Conservation (phyloP, 2,329 filamentous ascomycete genomes). For the Aspergillus versicolor region DNA sequence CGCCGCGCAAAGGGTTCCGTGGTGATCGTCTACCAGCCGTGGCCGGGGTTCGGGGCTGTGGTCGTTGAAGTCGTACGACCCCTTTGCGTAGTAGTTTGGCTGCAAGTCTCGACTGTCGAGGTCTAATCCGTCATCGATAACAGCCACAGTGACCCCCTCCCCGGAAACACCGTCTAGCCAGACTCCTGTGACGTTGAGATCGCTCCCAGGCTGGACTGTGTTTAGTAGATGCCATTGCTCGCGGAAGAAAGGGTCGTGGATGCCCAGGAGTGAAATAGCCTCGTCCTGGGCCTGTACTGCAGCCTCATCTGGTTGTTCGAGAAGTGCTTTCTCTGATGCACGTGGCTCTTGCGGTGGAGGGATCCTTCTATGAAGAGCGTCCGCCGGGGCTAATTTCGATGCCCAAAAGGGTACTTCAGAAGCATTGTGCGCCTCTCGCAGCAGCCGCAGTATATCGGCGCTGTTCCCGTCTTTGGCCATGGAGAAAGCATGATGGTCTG, state of each 20-base stretch:
- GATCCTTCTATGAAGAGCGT: too few species aligned
- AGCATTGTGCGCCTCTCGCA: slow-evolving; percentile 33
- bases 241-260: slow-evolving; percentile 87
- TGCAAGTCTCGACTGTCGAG: slow-evolving; percentile 93
- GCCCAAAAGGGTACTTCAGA: slow-evolving; percentile 41
- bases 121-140: slow-evolving; percentile 94
- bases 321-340: too few species aligned
- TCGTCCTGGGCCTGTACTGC: slow-evolving; percentile 59
- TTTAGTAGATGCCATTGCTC: slow-evolving; percentile 98
- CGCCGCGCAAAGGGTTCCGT: slow-evolving; percentile 92
- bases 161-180: slow-evolving; percentile 92
- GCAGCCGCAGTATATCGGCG: slow-evolving; percentile 45
- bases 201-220: slow-evolving; percentile 74
- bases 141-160: slow-evolving; percentile 82
- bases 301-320: slow-evolving; percentile 27
- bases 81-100: slow-evolving; percentile 88
- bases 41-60: slow-evolving; percentile 74
- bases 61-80: slow-evolving; percentile 97
- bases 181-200: slow-evolving; percentile 92
- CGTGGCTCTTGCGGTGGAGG: too few species aligned
- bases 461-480: slow-evolving; percentile 59
- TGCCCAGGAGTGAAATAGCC: slow-evolving; percentile 66
- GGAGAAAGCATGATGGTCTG: slow-evolving; percentile 82
- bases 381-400: too few species aligned
- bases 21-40: slow-evolving; percentile 77